Evolutionary conservation across 2,329 filamentous ascomycete genomes (phyloP), one percentile per base, ranked within the genome.

Genomic region (Calonectria crousiana): DNA sequence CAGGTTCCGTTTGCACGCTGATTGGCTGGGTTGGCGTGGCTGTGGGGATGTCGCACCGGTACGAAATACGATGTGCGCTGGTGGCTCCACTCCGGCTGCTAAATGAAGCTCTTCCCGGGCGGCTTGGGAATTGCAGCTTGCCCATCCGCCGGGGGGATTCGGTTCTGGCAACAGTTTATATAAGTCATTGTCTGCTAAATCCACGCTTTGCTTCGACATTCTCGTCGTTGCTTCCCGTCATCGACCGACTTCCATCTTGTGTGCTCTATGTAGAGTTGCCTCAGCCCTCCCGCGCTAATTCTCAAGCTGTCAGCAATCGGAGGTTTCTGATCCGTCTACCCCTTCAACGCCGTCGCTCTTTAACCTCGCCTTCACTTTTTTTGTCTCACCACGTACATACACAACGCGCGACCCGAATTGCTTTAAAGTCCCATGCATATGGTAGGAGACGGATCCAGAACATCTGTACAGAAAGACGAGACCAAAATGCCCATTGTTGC

Each of bases 291-390:
- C 4, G 18, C 60, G 60, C 60, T 49, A 65, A 34, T 32, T 18
- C 26, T 36, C 14, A 16, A 6, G 28, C 32, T 67, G 67, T 73
- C 71, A 73, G 71, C 71, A 72, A 70, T 73, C 71, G 71, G 67
- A 71, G 60, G 30, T 14, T 69, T 73, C 60, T 67, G 58, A 23
- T 32, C 67, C 71, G 60, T 49, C 71, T 51, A 41, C n/a, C 38
- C 36, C 28, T 44, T 47, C 51, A 20, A 18, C 26, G 28, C n/a
- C 52, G n/a, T 64, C n/a, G 36, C 23, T 38, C 47, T 41, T 36
- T 38, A 47, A 34, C 36, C 38, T 58, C 36, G 20, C 47, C 53
- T 36, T 69, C 36, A 38, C 20, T 23, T 32, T 13, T 23, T 32
- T 13, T 36, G 56, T 60, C 36, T 4, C n/a, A 34, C 49, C 16